Evolutionary conservation across 2,329 filamentous ascomycete species (phyloP).

Genomic region (Ustulina deusta): DNA sequence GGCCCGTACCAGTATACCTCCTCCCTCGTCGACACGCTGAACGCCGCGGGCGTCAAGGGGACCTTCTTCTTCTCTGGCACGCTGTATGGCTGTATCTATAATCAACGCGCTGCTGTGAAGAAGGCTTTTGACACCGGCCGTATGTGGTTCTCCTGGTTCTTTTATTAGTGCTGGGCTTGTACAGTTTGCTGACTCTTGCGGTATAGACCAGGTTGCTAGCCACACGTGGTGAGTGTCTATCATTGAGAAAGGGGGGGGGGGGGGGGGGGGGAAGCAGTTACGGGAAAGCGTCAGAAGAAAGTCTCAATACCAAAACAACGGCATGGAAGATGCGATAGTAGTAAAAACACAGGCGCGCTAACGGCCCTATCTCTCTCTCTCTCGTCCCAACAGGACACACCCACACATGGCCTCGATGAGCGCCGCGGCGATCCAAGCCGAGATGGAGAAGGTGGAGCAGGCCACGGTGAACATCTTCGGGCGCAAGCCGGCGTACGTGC

Average conservation of each 20-base stretch:
- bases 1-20: conserved; percentile 64
- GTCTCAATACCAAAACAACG: not conserved
- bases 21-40: conserved; percentile 63
- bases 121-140: conserved; percentile 62
- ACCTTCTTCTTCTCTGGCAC: conserved; percentile 67
- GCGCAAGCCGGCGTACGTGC: conserved; percentile 63
- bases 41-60: conserved; percentile 61
- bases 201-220: conserved; percentile 61
- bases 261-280: not conserved
- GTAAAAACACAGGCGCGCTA: no score
- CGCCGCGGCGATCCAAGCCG: conserved; percentile 55
- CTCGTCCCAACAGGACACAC: conserved; percentile 56
- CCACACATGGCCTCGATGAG: conserved; percentile 57
- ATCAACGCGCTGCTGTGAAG: conserved; percentile 64
- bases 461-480: conserved; percentile 64
- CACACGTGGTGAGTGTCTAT: conserved; percentile 60
- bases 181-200: conserved; percentile 6
- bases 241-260: not conserved
- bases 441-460: conserved; percentile 65
- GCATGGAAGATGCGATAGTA: not conserved
- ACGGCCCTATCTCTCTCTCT: not conserved
- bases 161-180: not conserved
- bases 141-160: conserved; percentile 14
- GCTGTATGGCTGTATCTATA: conserved; percentile 64
- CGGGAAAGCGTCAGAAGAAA: not conserved